Base-by-base conservation (phyloP, 176 grass and related monocot species). In the Puccinellia tenuiflora region DNA sequence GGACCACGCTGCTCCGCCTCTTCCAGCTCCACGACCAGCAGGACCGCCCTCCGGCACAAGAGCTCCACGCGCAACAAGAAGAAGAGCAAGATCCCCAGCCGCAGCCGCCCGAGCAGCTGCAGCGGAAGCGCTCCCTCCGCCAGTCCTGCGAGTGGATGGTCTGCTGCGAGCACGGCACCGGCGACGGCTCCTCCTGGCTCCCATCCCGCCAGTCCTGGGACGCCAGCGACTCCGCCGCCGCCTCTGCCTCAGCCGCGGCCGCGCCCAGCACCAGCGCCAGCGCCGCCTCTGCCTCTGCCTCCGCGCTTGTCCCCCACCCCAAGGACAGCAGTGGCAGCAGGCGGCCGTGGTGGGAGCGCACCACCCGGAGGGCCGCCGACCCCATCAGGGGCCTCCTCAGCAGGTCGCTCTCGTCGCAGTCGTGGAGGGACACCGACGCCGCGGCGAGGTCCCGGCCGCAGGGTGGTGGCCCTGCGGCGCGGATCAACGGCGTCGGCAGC, bases 151-250 rank as follows among this genome's bases (percentile, higher is more conserved):
- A 92, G 6, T 92, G 87, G 89, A 94, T 91, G 45, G 80, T 82
- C 69, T 89, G 84, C 66, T 91, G 85, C 38, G 83, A 89, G 61
- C 40, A 74, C n/a, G 87, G 17, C 45, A 77, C 43, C 51, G 72
- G 37, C 53, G 22, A 39, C 39, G 68, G 16, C 57, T 62, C 68
- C 68, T 91, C 92, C 17, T 90, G 83, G 79, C 83, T 90, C 2
- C 86, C 86, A 43, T 90, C 92, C 37, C 90, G 92, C 20, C 92
- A 91, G 83, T 94, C 89, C 12, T 89, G 90, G 82, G 92, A 92
- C 6, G 87, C 81, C 68, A 72, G 46, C 68, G 68, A 47, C 80
- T 79, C 86, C 11, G 53, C 88, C 29, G 24, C 67, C 4, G 82
- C 84, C 70, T 76, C 85, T 63, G 47, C 82, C n/a, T n/a, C n/a